phyloP scores from a whole-genome alignment of 2,329 filamentous ascomycete species.

The Colletotrichum sublineola region DNA sequence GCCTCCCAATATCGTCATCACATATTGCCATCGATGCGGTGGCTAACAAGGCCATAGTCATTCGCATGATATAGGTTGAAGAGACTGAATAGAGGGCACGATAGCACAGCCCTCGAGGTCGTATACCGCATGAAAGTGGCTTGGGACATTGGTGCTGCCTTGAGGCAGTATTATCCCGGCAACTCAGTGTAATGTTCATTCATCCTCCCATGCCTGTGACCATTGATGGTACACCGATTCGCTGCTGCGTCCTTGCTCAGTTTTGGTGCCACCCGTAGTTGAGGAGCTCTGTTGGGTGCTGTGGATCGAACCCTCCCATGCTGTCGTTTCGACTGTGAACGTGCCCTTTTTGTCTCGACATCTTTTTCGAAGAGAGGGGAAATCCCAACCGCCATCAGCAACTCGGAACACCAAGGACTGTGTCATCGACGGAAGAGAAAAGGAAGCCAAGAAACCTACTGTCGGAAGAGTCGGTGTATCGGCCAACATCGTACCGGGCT shows the following conservation, averaged over 20 bases:
- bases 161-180: not conserved
- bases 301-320: conserved; percentile 63
- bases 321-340: conserved; percentile 74
- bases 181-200: conserved; percentile 4
- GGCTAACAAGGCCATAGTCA: no score
- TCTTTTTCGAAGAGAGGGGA: conserved; percentile 52
- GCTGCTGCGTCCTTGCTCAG: not conserved
- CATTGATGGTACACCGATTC: conserved; percentile 28
- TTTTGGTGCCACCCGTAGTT: not conserved
- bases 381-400: not conserved
- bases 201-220: conserved; percentile 30
- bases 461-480: conserved; percentile 71
- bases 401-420: not conserved
- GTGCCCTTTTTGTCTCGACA: conserved; percentile 69
- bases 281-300: not conserved
- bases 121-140: not conserved
- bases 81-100: not conserved
- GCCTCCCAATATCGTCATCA: not conserved
- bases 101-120: no score
- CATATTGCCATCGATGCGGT: not conserved
- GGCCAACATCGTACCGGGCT: conserved; percentile 68
- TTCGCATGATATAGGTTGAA: not conserved
- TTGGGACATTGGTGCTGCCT: not conserved
- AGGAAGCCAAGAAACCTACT: conserved; percentile 58
- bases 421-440: not conserved